Percentiles rank a stretch among this genome's conserved stretches.
These are phyloP conservation scores for Penicillium sp. DNA, from an alignment of 2,329 filamentous ascomycete species.

Conservation along the genomic window DNA sequence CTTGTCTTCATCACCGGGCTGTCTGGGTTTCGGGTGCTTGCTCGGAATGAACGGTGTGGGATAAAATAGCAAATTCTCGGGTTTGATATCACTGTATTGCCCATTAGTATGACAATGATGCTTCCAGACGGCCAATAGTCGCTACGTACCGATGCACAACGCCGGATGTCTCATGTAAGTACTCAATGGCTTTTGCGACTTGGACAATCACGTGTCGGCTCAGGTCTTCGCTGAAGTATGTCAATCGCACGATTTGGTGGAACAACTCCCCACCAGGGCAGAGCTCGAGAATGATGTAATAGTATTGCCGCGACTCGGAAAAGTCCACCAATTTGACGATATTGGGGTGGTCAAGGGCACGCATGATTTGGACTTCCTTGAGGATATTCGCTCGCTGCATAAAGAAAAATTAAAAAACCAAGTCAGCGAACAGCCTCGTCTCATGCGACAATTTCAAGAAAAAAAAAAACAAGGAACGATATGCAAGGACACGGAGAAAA, in stretches of 20 bases:
- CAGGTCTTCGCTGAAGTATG: conserved; percentile 95
- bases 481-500: conserved; percentile 9
- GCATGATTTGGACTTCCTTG: conserved; percentile 99
- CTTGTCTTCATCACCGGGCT: conserved; percentile 94
- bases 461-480: conserved; percentile 20
- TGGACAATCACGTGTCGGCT: conserved; percentile 93
- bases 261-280: conserved; percentile 96
- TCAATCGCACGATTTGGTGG: conserved; percentile 96
- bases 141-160: conserved; percentile 87
- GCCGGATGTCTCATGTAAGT: conserved; percentile 90
- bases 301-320: conserved; percentile 90
- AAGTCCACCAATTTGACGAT: conserved; percentile 94
- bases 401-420: conserved; percentile 22
- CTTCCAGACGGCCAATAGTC: neutral
- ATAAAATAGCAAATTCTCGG: conserved; percentile 93
- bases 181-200: conserved; percentile 91
- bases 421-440: conserved; percentile 23
- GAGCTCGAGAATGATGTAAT: conserved; percentile 95
- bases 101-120: conserved; percentile 12
- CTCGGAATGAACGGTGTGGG: conserved; percentile 81
- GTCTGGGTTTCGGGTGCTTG: conserved; percentile 76
- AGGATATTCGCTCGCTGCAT: conserved; percentile 89
- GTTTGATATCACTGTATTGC: conserved; percentile 70
- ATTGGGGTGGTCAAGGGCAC: conserved; percentile 92
- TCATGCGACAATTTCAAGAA: neutral